Conservation (phyloP, 805 yeast species). For the Cyberlindnera misumaiensis region DNA sequence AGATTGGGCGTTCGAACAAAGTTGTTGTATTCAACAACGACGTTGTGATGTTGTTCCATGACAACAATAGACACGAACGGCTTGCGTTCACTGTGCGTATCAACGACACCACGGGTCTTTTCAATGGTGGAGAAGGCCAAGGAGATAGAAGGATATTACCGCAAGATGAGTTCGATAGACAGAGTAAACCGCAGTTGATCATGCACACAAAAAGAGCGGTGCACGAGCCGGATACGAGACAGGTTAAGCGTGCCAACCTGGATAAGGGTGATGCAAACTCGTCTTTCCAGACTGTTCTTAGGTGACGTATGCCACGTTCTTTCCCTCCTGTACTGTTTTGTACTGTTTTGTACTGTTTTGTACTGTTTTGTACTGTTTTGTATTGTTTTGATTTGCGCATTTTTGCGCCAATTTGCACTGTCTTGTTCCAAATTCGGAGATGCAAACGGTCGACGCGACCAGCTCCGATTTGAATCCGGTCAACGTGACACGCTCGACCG, state of each 20-base stretch:
- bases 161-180: slow-evolving; percentile 15
- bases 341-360: no score
- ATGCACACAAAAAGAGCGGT: slow-evolving; percentile 4
- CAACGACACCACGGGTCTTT: slow-evolving; percentile 58
- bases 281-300: slow-evolving; percentile 20
- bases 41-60: slow-evolving; percentile 57
- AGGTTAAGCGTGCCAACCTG: slow-evolving; percentile 23
- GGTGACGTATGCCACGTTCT: no score
- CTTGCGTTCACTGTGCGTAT: slow-evolving; percentile 49
- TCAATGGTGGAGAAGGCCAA: slow-evolving; percentile 37
- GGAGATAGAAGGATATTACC: slow-evolving; percentile 1
- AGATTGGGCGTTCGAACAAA: slow-evolving; percentile 57
- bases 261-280: slow-evolving; percentile 23
- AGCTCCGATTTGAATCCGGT: no score
- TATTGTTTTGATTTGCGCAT: no score
- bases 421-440: no score
- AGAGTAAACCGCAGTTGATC: slow-evolving; percentile 1
- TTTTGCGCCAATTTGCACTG: no score
- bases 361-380: no score
- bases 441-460: no score
- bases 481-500: no score
- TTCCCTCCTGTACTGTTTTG: no score
- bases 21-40: slow-evolving; percentile 60
- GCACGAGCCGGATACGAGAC: slow-evolving; percentile 6
- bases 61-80: slow-evolving; percentile 42